Base-by-base conservation (phyloP, 192 early-diverging fungal species). In the Rhizophagus clarus region DNA sequence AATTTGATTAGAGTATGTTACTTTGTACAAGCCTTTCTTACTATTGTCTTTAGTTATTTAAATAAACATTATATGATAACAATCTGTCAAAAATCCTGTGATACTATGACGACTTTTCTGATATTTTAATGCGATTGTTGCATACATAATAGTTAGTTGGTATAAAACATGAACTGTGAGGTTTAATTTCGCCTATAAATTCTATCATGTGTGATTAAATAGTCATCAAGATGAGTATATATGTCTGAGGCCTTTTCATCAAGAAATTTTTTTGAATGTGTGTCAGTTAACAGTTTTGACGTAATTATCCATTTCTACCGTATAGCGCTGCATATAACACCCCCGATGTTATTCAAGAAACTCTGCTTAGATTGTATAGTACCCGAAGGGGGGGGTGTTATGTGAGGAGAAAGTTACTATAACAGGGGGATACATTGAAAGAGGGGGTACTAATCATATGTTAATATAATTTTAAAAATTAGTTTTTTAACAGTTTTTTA, bases 51-150 rank as follows among this genome's bases (percentile, higher is more conserved):
- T 64, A 31, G 63, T 31, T 28, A 31, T 22, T 64, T 31, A 22
- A 64, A 64, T 31, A 64, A 64, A 64, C 63, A 64, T 64, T 64
- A 64, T 22, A 10, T 64, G 63, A 64, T 64, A 31, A 64, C 63
- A 64, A 64, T 64, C 63, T 10, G 63, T 64, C 63, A 64, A 64
- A 31, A 64, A 64, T 64, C 63, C 63, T n/a, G 63, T 64, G 29
- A 64, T 31, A 28, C 29, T 24, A 20, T 64, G 24, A 24, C 63
- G 29, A 31, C 29, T 10, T 31, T 64, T 64, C 63, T 64, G 63
- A 64, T 64, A 22, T 64, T 64, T 64, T 31, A 64, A 64, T 31
- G 29, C 29, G 29, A 64, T 64, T 64, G 29, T 64, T 28, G 63
- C 29, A 31, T 64, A 64, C 29, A 24, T 28, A 28, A 64, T 24